A percentile compares a stretch with the other conserved stretches of the same genome.
Evolutionary conservation across 2,329 filamentous ascomycete genomes (phyloP).

Genomic region (Exophiala oligosperma): DNA sequence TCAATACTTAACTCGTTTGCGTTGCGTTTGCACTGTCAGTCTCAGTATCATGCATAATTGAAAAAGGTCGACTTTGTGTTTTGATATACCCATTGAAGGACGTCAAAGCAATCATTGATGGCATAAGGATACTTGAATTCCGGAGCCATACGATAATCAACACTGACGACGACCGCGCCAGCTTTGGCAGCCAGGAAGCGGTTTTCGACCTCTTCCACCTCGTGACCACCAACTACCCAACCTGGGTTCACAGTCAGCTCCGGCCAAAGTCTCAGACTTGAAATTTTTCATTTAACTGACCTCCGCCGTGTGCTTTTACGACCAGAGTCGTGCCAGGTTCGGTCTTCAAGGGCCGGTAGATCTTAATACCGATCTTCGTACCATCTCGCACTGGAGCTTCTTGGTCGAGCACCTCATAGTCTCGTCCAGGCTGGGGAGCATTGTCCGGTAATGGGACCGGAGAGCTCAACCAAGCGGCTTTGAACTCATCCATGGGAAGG

Average conservation of each 20-base stretch:
- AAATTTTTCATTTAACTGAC: neutral
- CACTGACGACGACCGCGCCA: slow-evolving; percentile 13
- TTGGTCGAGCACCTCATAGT: neutral
- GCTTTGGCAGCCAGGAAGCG: slow-evolving; percentile 12
- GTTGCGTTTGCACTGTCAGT: slow-evolving; percentile 32
- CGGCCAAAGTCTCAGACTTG: neutral
- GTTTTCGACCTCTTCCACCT: slow-evolving; percentile 18
- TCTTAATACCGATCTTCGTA: slow-evolving; percentile 18
- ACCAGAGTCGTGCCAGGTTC: slow-evolving; percentile 6
- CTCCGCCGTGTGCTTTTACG: slow-evolving; percentile 25
- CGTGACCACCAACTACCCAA: slow-evolving; percentile 24
- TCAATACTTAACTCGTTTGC: slow-evolving; percentile 38
- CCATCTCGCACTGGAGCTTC: slow-evolving; percentile 21
- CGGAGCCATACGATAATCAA: slow-evolving; percentile 20
- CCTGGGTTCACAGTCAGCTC: neutral
- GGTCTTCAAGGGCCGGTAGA: slow-evolving; percentile 13
- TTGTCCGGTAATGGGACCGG: neutral
- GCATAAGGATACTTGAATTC: slow-evolving; percentile 13
- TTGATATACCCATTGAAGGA: slow-evolving; percentile 9
- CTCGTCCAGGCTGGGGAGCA: slow-evolving; percentile 1
- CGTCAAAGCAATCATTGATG: slow-evolving; percentile 18
- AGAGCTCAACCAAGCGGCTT: neutral
- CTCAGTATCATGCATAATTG: neutral
- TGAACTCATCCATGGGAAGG: slow-evolving; percentile 9
- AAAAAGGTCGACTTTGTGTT: neutral